A percentile compares a stretch with the other conserved stretches of the same genome.
phyloP scores from a whole-genome alignment of 2,329 filamentous ascomycete species.

The Microcyclospora pomicola region DNA sequence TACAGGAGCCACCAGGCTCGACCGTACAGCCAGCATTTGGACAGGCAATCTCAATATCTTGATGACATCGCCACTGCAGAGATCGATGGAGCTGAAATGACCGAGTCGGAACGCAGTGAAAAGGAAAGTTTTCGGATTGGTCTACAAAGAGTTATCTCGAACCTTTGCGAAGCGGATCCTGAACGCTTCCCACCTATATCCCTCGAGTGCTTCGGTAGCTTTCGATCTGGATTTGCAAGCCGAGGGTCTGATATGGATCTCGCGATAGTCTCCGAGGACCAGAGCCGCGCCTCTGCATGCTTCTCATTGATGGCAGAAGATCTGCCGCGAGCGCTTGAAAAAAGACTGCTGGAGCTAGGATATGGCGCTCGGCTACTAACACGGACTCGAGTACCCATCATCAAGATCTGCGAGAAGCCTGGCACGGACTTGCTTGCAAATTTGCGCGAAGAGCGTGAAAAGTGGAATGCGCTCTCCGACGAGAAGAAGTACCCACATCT shows the following conservation, averaged over 20 bases:
- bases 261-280: conserved; percentile 49
- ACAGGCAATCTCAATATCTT: conserved; percentile 29
- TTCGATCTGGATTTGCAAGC: conserved; percentile 73
- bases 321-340: conserved; percentile 62
- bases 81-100: conserved; percentile 49
- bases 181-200: conserved; percentile 42
- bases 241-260: conserved; percentile 87
- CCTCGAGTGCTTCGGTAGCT: conserved; percentile 67
- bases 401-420: conserved; percentile 70
- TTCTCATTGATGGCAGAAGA: conserved; percentile 35
- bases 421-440: conserved; percentile 44
- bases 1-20: conserved; percentile 4
- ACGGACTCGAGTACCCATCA: conserved; percentile 69
- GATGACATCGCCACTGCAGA: conserved; percentile 31
- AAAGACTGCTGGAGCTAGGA: conserved; percentile 55
- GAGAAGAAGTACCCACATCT: conserved; percentile 31
- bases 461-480: conserved; percentile 50
- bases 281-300: conserved; percentile 11
- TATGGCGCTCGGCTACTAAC: conserved; percentile 66
- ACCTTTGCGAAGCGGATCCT: conserved; percentile 39
- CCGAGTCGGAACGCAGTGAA: conserved; percentile 45
- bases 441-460: conserved; percentile 50
- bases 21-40: conserved; percentile 5
- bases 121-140: conserved; percentile 57
- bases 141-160: conserved; percentile 51